Base-by-base conservation (phyloP, 176 grass and related monocot species). In the Dactylis glomerata region DNA sequence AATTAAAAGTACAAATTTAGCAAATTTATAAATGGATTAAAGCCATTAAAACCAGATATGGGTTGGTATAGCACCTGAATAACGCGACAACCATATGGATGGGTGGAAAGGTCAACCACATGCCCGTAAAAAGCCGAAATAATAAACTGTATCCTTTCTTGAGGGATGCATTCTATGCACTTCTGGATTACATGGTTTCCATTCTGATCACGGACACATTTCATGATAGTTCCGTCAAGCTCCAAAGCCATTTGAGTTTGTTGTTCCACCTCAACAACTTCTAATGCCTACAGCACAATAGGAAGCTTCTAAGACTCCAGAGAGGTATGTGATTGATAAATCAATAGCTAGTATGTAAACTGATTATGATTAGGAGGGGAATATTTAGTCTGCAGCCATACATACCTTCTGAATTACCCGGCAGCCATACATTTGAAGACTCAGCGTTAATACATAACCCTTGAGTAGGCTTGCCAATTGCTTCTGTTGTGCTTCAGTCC, bases 351-450 rank as follows among this genome's bases (percentile, higher is more conserved):
- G n/a, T 55, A 13, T 55, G 45, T 58, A 81, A 55, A 49, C 10
- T 41, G 82, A 47, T 67, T 38, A 24, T n/a, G 82, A 38, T 67
- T 30, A 20, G 26, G 80, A 45, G 67, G 66, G 77, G 47, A 38
- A 80, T 51, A 69, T n/a, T 51, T 40, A 22, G 52, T 58, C 17
- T 31, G 52, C 36, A 31, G 57, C 44, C 66, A 68, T 62, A 74
- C 75, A 62, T 71, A 99, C 96, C 96, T 99, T 99, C 82, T 99
- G 96, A 85, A 99, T 96, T 62, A 99, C 96, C 52, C 96, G 84
- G 76, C 96, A 99, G 26, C 96, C 96, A 91, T 99, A 99, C 96
- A 99, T 99, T 75, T 99, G 96, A 82, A 96, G 93, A 84, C 91
- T 94, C 54, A 99, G 84, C 14, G 84, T 88, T 47, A 96, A 89